Base-by-base conservation (phyloP, 2,329 filamentous ascomycete genomes). In the Pestalotiopsis sp. region DNA sequence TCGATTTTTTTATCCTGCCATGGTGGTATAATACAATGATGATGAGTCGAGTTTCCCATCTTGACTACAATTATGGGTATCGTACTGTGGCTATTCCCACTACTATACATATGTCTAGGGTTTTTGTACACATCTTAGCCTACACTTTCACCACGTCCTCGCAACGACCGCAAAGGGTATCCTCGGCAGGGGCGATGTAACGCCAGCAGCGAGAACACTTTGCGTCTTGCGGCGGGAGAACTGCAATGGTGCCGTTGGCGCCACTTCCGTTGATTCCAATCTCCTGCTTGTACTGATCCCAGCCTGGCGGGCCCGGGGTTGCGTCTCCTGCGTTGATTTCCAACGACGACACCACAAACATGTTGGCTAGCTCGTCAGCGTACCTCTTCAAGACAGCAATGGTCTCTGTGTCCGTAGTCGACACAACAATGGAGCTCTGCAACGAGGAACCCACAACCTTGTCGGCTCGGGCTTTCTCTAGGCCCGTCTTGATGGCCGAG, bases 121-220 rank as follows among this genome's bases (percentile, higher is more conserved):
- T 7, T 5, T 35, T 26, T 24, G 5, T 58, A 26, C 24, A 58
- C 22, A 58, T 30, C 7, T 26, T 9, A 3, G 0, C 11, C 26
- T 58, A 58, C 20, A 26, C 39, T 11, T 74, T 74, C 17, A 95
- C 85, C 44, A 91, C 88, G 13, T 88, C 85, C 38, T 90, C 88
- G 77, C 95, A 98, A 75, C 94, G 84, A 62, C 79, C 80, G 78
- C 95, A 98, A 20, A 97, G 81, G 52, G 82, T 78, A 20, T 92
- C 88, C 72, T 91, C 85, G 61, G 80, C 80, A n/a, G 86, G 82
- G n/a, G 92, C 90, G 26, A 92, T 85, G 78, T 93, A 97, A 70
- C 92, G 88, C 96, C 96, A 99, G 81, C 96, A 99, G 64, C 96
- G 85, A 0, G 88, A 85, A 77, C 96, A 99, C 79, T 98, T 99